These are phyloP conservation scores for Neopestalotiopsis sp. DNA, from an alignment of 2,329 filamentous ascomycete species.

Conservation along the genomic window DNA sequence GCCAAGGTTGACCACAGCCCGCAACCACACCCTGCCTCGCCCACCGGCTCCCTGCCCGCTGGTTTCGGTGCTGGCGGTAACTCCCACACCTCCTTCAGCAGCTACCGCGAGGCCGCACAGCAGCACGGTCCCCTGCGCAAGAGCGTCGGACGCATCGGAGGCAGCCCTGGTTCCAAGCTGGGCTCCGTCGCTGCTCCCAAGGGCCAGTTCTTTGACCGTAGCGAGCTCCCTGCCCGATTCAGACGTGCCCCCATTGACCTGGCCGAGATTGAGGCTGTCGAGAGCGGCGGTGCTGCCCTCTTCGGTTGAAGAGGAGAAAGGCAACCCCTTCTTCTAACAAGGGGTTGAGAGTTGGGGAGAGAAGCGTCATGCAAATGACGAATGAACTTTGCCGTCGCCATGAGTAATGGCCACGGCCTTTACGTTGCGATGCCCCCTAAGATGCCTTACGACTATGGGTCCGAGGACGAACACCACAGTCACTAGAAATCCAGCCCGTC, in stretches of 20 bases:
- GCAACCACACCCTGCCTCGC: conserved; percentile 75
- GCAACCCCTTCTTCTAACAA: neutral
- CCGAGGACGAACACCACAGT: neutral
- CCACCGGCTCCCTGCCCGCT: conserved; percentile 66
- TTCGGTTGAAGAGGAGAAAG: conserved; percentile 45
- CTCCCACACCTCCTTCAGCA: conserved; percentile 69
- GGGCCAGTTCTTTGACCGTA: conserved; percentile 87
- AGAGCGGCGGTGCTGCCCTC: conserved; percentile 82
- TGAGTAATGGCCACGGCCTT: neutral
- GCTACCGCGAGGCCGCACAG: conserved; percentile 78
- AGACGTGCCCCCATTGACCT: conserved; percentile 73
- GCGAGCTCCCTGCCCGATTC: conserved; percentile 86
- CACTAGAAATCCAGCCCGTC: neutral
- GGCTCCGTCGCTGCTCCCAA: conserved; percentile 73
- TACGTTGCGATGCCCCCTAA: conserved; percentile 8
- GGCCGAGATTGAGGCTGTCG: conserved; percentile 93
- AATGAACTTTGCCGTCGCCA: neutral
- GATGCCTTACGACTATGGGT: neutral
- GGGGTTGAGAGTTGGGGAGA: neutral
- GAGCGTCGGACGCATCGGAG: conserved; percentile 60
- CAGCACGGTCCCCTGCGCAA: conserved; percentile 78
- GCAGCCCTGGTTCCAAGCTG: conserved; percentile 69
- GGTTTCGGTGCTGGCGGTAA: conserved; percentile 47
- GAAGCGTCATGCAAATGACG: neutral
- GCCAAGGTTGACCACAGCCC: conserved; percentile 76